phyloP scores from a whole-genome alignment of 805 yeast species.

The Ogataea wickerhamii region DNA sequence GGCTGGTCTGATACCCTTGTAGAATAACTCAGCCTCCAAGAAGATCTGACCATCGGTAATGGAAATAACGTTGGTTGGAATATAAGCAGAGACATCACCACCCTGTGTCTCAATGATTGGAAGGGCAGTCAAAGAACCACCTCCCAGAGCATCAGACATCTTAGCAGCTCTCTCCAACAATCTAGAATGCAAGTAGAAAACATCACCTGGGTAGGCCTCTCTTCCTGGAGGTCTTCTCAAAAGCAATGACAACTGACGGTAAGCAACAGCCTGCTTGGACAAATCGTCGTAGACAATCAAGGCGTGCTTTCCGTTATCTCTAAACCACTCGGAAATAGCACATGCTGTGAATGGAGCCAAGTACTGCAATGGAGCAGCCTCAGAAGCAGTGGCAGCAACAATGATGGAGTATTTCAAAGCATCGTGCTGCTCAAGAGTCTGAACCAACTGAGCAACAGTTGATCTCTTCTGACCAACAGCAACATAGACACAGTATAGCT shows the following conservation, averaged over 20 bases:
- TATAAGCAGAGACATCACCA: constrained; percentile 98
- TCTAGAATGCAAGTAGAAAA: constrained; percentile 93
- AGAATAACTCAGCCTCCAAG: constrained; percentile 99
- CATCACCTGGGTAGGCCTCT: constrained; percentile 97
- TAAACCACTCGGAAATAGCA: constrained; percentile 99
- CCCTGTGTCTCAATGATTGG: constrained; percentile 98
- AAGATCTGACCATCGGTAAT: constrained; percentile 97
- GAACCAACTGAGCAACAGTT: constrained; percentile 98
- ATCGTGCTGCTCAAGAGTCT: constrained; percentile 97
- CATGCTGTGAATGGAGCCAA: constrained; percentile 99
- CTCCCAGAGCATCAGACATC: constrained; percentile 86
- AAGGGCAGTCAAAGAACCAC: constrained; percentile 93
- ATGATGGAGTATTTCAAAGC: constrained; percentile 96
- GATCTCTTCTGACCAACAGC: constrained; percentile 99
- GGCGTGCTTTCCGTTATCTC: constrained; percentile 99
- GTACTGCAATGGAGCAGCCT: constrained; percentile 99
- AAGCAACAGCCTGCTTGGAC: constrained; percentile 99
- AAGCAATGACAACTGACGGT: constrained; percentile 97
- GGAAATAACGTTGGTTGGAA: constrained; percentile 97
- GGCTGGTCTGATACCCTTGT: constrained; percentile 99
- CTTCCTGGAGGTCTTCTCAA: constrained; percentile 97
- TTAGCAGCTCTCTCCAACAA: constrained; percentile 96
- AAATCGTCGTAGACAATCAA: constrained; percentile 95
- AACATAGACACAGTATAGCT: constrained; percentile 99
- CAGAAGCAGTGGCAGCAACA: constrained; percentile 99